Conservation (phyloP, 352 stramenopile species). For the Pythium apleroticum region DNA sequence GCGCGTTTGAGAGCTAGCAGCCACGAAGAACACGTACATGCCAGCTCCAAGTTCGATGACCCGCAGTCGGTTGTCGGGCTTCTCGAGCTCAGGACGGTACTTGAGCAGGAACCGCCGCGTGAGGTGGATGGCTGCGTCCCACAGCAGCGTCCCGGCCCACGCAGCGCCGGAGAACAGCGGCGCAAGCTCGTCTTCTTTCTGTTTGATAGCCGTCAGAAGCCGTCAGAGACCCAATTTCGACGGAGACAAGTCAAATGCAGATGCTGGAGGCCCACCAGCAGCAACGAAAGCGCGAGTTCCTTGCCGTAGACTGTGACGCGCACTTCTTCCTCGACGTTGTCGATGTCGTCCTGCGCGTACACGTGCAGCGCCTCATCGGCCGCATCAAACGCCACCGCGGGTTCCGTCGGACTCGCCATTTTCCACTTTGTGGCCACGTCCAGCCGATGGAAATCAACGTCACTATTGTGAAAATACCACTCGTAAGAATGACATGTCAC, state of each 20-base stretch:
- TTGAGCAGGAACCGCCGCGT: constrained; percentile 51
- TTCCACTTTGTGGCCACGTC: neutral
- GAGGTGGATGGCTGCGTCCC: constrained; percentile 80
- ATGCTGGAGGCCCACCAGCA: constrained; percentile 43
- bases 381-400: neutral
- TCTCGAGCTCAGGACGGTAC: constrained; percentile 39
- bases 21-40: constrained; percentile 45
- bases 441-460: constrained; percentile 1
- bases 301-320: constrained; percentile 54
- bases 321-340: constrained; percentile 55
- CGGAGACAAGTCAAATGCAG: no score
- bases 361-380: constrained; percentile 37
- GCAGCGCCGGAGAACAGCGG: constrained; percentile 92
- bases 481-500: neutral
- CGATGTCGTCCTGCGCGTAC: constrained; percentile 53
- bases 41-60: constrained; percentile 84
- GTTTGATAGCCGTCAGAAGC: neutral
- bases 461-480: neutral
- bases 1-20: neutral
- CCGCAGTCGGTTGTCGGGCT: constrained; percentile 35
- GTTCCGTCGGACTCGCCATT: neutral
- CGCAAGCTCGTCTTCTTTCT: constrained; percentile 88
- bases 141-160: constrained; percentile 93
- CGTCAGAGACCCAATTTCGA: no score
- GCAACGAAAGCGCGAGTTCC: constrained; percentile 56